Evolutionary conservation across 2,329 filamentous ascomycete genomes (phyloP).

Genomic region (Curvularia verruculosa): DNA sequence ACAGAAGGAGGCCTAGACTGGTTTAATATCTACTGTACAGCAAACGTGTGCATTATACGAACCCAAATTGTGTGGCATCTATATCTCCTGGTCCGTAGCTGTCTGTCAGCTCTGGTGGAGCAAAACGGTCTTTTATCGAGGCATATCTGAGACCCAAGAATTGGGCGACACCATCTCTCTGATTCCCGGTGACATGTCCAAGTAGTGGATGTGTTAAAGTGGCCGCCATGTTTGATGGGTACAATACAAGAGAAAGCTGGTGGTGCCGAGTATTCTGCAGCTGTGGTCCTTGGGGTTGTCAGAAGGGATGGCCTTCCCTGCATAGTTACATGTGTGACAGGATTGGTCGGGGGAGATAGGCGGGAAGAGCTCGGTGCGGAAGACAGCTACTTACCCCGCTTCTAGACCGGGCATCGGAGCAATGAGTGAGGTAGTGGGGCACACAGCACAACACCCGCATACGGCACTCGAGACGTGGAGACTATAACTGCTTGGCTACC

Average conservation of each 20-base stretch:
- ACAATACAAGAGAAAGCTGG: not conserved
- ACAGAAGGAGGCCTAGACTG: constrained; percentile 42
- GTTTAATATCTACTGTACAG: not conserved
- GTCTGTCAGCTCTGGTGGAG: constrained; percentile 39
- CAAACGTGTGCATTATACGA: not conserved
- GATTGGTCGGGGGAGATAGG: not conserved
- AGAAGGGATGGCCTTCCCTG: not conserved
- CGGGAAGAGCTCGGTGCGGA: constrained; percentile 4
- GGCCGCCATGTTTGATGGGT: constrained; percentile 25
- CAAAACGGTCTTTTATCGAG: constrained; percentile 47
- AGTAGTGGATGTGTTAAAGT: constrained; percentile 29
- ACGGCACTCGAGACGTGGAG: not conserved
- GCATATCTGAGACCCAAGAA: constrained; percentile 51
- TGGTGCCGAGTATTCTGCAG: not conserved
- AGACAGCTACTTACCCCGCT: constrained; percentile 18
- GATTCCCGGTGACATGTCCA: constrained; percentile 36
- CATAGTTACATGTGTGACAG: not conserved
- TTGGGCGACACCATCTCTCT: constrained; percentile 35
- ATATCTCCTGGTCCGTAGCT: constrained; percentile 28
- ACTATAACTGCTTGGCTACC: not conserved
- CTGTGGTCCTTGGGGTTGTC: not conserved
- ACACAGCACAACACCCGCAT: not conserved
- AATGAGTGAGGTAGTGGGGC: constrained; percentile 9
- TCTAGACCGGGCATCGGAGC: not conserved
- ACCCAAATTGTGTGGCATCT: constrained; percentile 49